These are phyloP conservation scores for Dillenia turbinata DNA, from an alignment of 164 flowering plant species.

Conservation along the genomic window DNA sequence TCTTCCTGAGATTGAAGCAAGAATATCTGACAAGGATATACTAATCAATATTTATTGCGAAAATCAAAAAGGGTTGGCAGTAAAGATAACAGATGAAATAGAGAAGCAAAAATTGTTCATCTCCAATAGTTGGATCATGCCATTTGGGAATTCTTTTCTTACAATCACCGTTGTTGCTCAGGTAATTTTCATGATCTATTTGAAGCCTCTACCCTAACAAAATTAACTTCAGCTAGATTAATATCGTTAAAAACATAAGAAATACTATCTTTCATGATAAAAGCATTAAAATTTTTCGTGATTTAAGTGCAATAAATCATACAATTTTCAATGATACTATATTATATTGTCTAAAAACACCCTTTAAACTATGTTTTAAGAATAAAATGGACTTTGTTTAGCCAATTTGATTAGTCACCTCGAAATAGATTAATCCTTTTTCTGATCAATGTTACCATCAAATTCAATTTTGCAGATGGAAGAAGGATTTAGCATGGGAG, in stretches of 20 bases:
- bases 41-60: slow-evolving; percentile 43
- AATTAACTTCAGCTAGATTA: no score
- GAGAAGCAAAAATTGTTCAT: slow-evolving; percentile 38
- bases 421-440: no score
- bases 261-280: no score
- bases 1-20: slow-evolving; percentile 53
- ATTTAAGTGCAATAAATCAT: no score
- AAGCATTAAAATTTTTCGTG: no score
- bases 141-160: slow-evolving; percentile 34
- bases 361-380: not conserved
- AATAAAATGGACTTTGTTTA: not conserved
- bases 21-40: slow-evolving; percentile 29
- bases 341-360: not conserved
- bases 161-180: slow-evolving; percentile 42
- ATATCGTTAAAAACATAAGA: no score
- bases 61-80: slow-evolving; percentile 24
- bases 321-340: not conserved
- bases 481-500: slow-evolving; percentile 38
- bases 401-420: no score
- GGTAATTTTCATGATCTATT: slow-evolving; percentile 22
- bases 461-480: slow-evolving; percentile 42
- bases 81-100: slow-evolving; percentile 24
- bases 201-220: no score
- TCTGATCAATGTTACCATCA: no score
- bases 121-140: slow-evolving; percentile 26